Evolutionary conservation across 305 asterid species (phyloP), one percentile per base, ranked within the genome.

Genomic region (Caryopteris hybrid): DNA sequence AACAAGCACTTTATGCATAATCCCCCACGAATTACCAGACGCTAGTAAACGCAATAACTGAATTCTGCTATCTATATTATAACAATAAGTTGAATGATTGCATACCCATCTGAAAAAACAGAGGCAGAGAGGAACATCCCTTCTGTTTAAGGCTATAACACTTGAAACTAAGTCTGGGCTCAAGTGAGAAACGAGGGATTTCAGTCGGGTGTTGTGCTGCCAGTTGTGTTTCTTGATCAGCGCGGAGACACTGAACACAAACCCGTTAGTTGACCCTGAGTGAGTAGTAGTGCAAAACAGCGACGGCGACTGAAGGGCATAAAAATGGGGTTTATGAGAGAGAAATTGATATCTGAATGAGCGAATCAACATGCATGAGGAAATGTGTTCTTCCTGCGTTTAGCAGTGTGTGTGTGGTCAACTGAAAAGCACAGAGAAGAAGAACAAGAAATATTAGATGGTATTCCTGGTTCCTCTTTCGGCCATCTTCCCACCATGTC

Each of bases 1-100:
- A 46, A 74, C 53, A 60, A 79, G 27, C 61, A 72, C 73, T 50
- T 72, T 76, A 69, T 79, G 83, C 58, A 68, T 46, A 69, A 74
- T 18, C 66, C 73, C 80, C 53, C 61, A 74, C 0, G 67, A 52
- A 48, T 68, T 68, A 54, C 42, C 45, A 16, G 72, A 51, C 6
- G 50, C 77, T 45, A 79, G 25, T 11, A 62, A 21, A 54, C 47
- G 64, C 73, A 82, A 27, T 0, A 82, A n/a, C 25, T 75, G 38
- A n/a, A 79, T 77, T 58, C 80, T 74, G 61, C 75, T 41, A 33
- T 82, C 83, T 1, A 74, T 39, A 25, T 23, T 61, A 17, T 68
- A 82, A 54, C 87, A 82, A 58, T 79, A 82, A 47, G 87, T 77
- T 51, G 84, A 79, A 5, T 79, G 73, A 34, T 61, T 55, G 66